Base-by-base conservation (phyloP, 805 yeast species). In the Kurtzmaniella fragi region DNA sequence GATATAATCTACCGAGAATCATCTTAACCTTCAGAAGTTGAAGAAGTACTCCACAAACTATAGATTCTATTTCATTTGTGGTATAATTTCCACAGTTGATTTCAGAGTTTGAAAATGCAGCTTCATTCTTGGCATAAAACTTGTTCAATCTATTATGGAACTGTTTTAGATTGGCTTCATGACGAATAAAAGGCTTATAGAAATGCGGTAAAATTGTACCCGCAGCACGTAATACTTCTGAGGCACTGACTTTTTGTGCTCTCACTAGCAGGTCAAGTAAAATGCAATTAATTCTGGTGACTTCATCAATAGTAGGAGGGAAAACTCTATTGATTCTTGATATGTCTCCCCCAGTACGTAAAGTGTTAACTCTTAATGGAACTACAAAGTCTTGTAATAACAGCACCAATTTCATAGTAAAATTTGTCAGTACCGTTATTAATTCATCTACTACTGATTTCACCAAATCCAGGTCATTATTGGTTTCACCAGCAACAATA, bases 251-350 rank as follows among this genome's bases (percentile, higher is more conserved):
- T 0, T 81, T 77, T 2, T 67, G 52, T 0, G 97, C 91, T 12
- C 73, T 59, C 42, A 77, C 76, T 40, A 91, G 61, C 16, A 93
- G 78, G 48, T 84, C 95, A 44, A 84, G 74, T 42, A 87, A 78
- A 4, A 91, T 80, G 54, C 95, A 86, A 54, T 90, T 90, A 30
- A 91, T 82, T 52, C 97, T 72, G 9, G 95, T 85, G 13, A 91
- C 81, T 62, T 91, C 98, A 60, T 91, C 97, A 14, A 91, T 84
- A 0, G 98, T 91, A 1, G 97, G 97, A 2, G 98, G 97, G 53
- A 91, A 89, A 1, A 88, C 71, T 35, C 79, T 71, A 57, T 91
- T 90, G 27, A 90, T 69, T 47, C 79, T 78, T 2, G 81, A 59
- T 2, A 84, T 79, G 9, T 70, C 70, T 3, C 73, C 66, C 5